Evolutionary conservation across 805 yeast species (phyloP).

Genomic region (Candida qinlingensis): DNA sequence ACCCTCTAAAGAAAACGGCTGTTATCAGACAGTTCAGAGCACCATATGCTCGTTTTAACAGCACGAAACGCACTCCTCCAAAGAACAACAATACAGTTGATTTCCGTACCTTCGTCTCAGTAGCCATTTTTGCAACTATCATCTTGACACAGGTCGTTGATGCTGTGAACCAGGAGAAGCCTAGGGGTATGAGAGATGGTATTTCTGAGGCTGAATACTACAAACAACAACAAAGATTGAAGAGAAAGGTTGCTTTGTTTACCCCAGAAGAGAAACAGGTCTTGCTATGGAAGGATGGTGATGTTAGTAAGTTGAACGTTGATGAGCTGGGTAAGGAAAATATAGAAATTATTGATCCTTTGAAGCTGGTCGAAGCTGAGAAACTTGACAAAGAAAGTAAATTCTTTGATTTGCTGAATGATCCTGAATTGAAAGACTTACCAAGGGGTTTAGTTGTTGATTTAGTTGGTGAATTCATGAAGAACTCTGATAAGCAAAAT

Average conservation of each 20-base stretch:
- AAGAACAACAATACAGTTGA: conserved; percentile 25
- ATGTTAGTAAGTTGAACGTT: conserved; percentile 15
- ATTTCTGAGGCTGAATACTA: conserved; percentile 37
- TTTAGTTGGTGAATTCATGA: conserved; percentile 28
- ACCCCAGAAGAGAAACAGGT: conserved; percentile 36
- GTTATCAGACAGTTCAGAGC: background rate
- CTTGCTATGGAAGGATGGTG: conserved; percentile 30
- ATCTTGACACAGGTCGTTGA: conserved; percentile 35
- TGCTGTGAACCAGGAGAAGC: conserved; percentile 31
- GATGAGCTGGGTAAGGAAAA: conserved; percentile 8
- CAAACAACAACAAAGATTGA: conserved; percentile 42
- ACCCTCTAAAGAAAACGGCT: background rate
- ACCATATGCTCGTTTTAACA: background rate
- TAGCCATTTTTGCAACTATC: conserved; percentile 41
- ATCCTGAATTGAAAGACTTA: conserved; percentile 23
- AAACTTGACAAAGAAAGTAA: conserved; percentile 37
- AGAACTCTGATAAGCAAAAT: conserved; percentile 22
- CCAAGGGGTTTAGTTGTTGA: conserved; percentile 33
- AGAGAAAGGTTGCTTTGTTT: conserved; percentile 42
- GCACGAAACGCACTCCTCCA: background rate
- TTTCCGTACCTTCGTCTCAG: conserved; percentile 34
- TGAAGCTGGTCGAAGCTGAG: conserved; percentile 41
- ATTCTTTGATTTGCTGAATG: conserved; percentile 47
- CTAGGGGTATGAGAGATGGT: conserved; percentile 20
- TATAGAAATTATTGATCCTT: conserved; percentile 44